Percentiles rank a stretch among this genome's conserved stretches.
These are phyloP conservation scores for Teratosphaeria destructans DNA, from an alignment of 2,329 filamentous ascomycete genomes.

Conservation along the genomic window DNA sequence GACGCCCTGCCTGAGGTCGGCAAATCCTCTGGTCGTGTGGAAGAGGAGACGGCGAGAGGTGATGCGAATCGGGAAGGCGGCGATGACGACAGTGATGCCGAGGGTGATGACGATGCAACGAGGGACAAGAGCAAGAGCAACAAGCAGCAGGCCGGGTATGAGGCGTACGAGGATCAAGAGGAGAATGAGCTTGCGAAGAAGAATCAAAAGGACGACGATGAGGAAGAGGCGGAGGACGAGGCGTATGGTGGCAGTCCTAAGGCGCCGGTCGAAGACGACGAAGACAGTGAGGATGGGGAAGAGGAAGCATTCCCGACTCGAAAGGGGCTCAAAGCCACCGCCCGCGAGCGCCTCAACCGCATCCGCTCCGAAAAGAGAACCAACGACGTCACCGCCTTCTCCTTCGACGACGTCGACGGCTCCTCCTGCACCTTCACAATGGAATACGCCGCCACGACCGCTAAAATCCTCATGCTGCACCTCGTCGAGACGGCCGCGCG, in stretches of 20 bases:
- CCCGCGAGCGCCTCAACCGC: constrained; percentile 49
- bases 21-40: constrained; percentile 46
- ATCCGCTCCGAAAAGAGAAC: constrained; percentile 49
- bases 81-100: constrained; percentile 62
- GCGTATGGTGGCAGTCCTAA: constrained; percentile 38
- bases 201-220: constrained; percentile 51
- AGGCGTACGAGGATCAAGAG: constrained; percentile 86
- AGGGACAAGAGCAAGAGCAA: constrained; percentile 65
- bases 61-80: constrained; percentile 41
- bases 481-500: constrained; percentile 73
- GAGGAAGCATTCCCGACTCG: neutral
- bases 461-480: constrained; percentile 88
- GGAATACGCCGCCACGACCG: constrained; percentile 66
- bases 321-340: constrained; percentile 28
- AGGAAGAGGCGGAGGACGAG: constrained; percentile 51
- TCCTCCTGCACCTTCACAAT: constrained; percentile 71
- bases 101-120: constrained; percentile 47
- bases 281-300: constrained; percentile 8
- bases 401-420: constrained; percentile 65
- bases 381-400: constrained; percentile 62
- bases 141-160: constrained; percentile 71
- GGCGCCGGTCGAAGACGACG: constrained; percentile 22
- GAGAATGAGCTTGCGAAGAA: constrained; percentile 64
- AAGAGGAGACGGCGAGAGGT: constrained; percentile 36
- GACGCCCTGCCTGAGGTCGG: constrained; percentile 71